Evolutionary conservation across 2,329 filamentous ascomycete species (phyloP), one percentile per base, ranked within the genome.

Genomic region (Clarireedia monteithiana): DNA sequence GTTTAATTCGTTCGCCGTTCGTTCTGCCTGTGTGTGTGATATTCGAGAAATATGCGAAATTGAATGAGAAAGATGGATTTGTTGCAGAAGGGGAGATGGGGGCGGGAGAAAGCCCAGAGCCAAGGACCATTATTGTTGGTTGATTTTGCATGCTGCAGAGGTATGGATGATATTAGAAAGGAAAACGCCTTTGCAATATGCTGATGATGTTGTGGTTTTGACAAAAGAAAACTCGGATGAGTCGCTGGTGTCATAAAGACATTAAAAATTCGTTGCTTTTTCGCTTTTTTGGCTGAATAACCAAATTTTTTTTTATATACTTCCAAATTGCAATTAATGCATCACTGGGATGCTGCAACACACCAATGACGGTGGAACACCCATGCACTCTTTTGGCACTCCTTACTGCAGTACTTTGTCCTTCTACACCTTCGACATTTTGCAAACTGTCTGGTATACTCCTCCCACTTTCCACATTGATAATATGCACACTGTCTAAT

Each of bases 391-490:
- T 97, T 97, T 74, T 99, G 94, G 73, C 94, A 99, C 72, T 99
- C 94, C 74, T 99, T 99, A 81, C 91, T 96, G 84, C 94, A 99
- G 76, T 96, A 96, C 73, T 99, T 99, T 60, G 94, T 99, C 62
- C 94, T 85, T 64, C 94, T 85, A 75, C 94, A 99, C 62, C 94
- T 86, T 63, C 94, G 86, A 74, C 94, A 99, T 74, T 99, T 99
- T 64, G 94, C 94, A 72, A 99, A 99, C 70, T 99, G 92, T 59
- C 94, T 84, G 40, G 92, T 91, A 70, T 84, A 96, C 73, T 96
- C 89, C 72, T 99, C 94, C 94, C 94, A 99, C 70, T 95, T 96
- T 59, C 92, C 92, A 71, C 94, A 99, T 72, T 96, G 85, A 75
- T 95, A 99, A 75, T 96, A 96, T 53, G 94, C 94, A 71, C 94